Percentiles rank a stretch among this genome's conserved stretches.
phyloP scores from a whole-genome alignment of 2,329 filamentous ascomycete species.

The Claviceps humidiphila region DNA sequence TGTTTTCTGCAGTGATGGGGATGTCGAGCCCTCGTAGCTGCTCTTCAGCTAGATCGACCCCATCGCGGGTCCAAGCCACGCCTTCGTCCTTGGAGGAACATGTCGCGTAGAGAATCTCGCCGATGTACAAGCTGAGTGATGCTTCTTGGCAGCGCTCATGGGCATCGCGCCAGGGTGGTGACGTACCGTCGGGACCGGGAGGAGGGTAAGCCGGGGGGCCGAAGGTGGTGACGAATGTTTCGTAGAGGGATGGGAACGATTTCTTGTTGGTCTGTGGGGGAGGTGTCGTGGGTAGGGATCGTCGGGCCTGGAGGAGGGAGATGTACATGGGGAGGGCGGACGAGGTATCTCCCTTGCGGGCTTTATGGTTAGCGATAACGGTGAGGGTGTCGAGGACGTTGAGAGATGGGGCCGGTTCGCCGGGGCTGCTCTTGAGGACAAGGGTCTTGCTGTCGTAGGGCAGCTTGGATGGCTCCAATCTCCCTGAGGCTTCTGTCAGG shows the following conservation, averaged over 20 bases:
- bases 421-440: slow-evolving; percentile 40
- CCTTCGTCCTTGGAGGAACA: slow-evolving; percentile 47
- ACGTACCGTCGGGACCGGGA: slow-evolving; percentile 55
- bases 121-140: slow-evolving; percentile 76
- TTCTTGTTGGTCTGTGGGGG: slow-evolving; percentile 13
- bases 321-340: slow-evolving; percentile 72
- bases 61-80: slow-evolving; percentile 79
- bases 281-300: slow-evolving; percentile 35
- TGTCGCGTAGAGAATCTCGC: slow-evolving; percentile 76
- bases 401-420: slow-evolving; percentile 42
- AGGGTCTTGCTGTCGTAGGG: slow-evolving; percentile 48
- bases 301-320: slow-evolving; percentile 68
- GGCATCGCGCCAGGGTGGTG: slow-evolving; percentile 49
- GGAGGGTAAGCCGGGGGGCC: slow-evolving; percentile 52
- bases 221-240: slow-evolving; percentile 14
- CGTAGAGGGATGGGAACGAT: slow-evolving; percentile 8
- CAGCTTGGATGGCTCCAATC: slow-evolving; percentile 26
- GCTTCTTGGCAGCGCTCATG: slow-evolving; percentile 71
- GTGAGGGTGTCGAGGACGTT: slow-evolving; percentile 69
- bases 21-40: slow-evolving; percentile 36
- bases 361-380: slow-evolving; percentile 65
- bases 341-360: slow-evolving; percentile 51
- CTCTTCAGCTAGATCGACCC: slow-evolving; percentile 66
- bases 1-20: slow-evolving; percentile 12
- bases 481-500: slow-evolving; percentile 56